phyloP scores from a whole-genome alignment of 164 flowering plant species.

The Annona squamosa region DNA sequence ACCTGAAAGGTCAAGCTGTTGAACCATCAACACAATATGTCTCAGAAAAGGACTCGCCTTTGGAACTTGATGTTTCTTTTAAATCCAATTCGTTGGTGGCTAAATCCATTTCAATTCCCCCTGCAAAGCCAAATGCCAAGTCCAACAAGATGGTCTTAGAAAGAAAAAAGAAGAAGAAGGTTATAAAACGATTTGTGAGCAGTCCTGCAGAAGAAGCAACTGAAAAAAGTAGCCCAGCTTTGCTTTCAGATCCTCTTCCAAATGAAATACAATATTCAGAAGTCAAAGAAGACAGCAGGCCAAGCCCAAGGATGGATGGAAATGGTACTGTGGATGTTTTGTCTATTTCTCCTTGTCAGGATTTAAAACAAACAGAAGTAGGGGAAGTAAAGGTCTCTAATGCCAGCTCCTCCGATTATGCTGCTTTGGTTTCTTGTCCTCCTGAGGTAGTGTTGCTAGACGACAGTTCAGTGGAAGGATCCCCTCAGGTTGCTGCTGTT shows the following conservation, averaged over 20 bases:
- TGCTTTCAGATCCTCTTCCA: slow-evolving; percentile 1
- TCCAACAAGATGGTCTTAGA: slow-evolving; percentile 19
- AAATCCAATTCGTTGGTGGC: slow-evolving; percentile 74
- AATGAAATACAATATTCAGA: neutral
- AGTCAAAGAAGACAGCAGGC: slow-evolving; percentile 9
- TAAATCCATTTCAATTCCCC: slow-evolving; percentile 35
- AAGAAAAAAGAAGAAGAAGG: slow-evolving; percentile 24
- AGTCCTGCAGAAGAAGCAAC: slow-evolving; percentile 10
- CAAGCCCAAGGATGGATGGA: slow-evolving; percentile 11
- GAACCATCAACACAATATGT: slow-evolving; percentile 4
- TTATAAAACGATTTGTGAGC: slow-evolving; percentile 1
- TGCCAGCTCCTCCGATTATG: neutral
- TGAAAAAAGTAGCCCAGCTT: slow-evolving; percentile 6
- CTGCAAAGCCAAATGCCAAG: slow-evolving; percentile 26
- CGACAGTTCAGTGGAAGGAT: slow-evolving; percentile 12
- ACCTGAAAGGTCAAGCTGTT: slow-evolving; percentile 28
- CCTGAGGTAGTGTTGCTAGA: slow-evolving; percentile 6
- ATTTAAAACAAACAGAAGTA: slow-evolving; percentile 3
- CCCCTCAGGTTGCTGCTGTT: neutral
- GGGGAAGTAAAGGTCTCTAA: neutral
- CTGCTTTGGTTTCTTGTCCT: slow-evolving; percentile 10
- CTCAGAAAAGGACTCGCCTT: slow-evolving; percentile 31
- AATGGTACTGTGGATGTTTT: slow-evolving; percentile 7
- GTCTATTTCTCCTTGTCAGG: neutral
- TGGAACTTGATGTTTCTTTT: slow-evolving; percentile 78